Evolutionary conservation across 108 stramenopile species (phyloP).

Genomic region (Nannochloropsis gaditana): DNA sequence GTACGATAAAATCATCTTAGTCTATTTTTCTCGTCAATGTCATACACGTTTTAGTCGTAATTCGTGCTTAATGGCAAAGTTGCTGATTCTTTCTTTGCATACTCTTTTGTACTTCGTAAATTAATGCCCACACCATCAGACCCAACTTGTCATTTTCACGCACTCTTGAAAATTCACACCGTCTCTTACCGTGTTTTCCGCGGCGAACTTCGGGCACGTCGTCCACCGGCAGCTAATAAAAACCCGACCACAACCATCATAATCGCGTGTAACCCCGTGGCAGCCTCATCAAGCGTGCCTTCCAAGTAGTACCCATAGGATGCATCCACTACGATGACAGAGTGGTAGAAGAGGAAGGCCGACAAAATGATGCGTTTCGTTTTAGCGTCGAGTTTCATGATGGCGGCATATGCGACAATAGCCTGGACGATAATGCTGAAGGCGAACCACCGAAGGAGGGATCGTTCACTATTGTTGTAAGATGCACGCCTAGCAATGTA

Average conservation of each 20-base stretch:
- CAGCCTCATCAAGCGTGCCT: background rate
- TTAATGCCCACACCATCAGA: too few relatives aligned
- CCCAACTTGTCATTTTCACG: too few relatives aligned
- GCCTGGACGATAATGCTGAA: constrained; percentile 20
- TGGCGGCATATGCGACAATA: background rate
- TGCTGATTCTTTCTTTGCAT: too few relatives aligned
- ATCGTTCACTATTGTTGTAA: constrained; percentile 5
- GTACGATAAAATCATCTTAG: too few relatives aligned
- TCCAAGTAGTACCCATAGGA: constrained; percentile 10
- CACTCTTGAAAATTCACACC: too few relatives aligned
- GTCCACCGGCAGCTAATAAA: background rate
- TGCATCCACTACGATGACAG: background rate
- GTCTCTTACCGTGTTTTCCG: background rate
- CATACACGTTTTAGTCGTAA: too few relatives aligned
- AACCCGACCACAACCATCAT: background rate
- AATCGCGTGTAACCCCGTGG: constrained; percentile 16
- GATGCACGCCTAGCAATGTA: background rate
- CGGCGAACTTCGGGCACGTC: background rate
- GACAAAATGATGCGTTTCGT: background rate
- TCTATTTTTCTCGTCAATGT: too few relatives aligned
- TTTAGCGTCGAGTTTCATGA: constrained; percentile 6
- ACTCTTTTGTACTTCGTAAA: too few relatives aligned
- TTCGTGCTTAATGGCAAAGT: too few relatives aligned
- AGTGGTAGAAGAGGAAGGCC: background rate
- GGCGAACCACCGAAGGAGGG: background rate